phyloP scores from a whole-genome alignment of 1,284 basidiomycete genomes.

The Hemileia vastatrix region DNA sequence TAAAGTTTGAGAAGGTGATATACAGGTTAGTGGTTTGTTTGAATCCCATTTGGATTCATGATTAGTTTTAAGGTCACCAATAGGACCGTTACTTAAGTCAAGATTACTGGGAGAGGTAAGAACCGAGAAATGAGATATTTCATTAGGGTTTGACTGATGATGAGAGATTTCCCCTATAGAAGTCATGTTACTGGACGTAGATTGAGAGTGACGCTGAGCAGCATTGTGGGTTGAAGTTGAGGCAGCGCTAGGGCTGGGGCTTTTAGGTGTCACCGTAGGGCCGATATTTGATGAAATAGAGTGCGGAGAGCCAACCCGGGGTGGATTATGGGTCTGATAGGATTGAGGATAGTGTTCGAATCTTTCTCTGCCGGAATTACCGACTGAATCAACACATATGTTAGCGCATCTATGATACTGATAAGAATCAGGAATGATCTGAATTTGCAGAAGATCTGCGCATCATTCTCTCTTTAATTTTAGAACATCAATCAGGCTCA shows the following conservation, averaged over 20 bases:
- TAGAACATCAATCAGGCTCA: not conserved
- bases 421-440: not conserved
- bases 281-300: constrained; percentile 8
- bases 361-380: not conserved
- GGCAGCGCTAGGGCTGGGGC: constrained; percentile 16
- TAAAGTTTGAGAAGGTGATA: too few species aligned
- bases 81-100: not conserved
- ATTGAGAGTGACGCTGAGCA: not conserved
- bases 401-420: not conserved
- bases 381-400: not conserved
- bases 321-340: not conserved
- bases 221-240: constrained; percentile 18
- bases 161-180: too few species aligned
- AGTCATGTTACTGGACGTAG: constrained; percentile 14
- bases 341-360: not conserved
- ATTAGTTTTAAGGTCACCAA: too few species aligned
- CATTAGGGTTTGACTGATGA: constrained; percentile 1
- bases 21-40: too few species aligned
- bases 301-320: constrained; percentile 5
- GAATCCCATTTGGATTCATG: too few species aligned
- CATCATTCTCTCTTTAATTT: not conserved
- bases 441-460: constrained; percentile 4
- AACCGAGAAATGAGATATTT: constrained; percentile 13
- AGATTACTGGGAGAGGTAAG: constrained; percentile 14
- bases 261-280: not conserved